These are phyloP conservation scores for Selaginella moellendorffii DNA, from an alignment of 75 land plant genomes.

Conservation along the genomic window DNA sequence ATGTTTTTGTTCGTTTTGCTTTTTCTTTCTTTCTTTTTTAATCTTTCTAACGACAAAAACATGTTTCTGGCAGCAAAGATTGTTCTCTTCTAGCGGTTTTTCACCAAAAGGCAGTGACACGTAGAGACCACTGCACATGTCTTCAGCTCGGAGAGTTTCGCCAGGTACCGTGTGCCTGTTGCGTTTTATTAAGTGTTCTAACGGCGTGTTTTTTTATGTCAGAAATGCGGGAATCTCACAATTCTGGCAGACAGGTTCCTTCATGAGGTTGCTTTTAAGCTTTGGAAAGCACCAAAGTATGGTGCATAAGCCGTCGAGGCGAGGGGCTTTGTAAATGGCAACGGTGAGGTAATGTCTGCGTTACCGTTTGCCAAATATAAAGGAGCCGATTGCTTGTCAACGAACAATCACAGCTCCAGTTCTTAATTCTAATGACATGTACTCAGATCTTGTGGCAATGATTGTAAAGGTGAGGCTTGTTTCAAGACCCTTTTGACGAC, in stretches of 20 bases:
- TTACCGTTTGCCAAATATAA: too few species aligned
- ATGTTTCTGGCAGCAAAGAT: slow-evolving; percentile 40
- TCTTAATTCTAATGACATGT: too few species aligned
- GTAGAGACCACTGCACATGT: slow-evolving; percentile 38
- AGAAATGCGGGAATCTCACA: slow-evolving; percentile 51
- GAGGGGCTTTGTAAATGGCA: too few species aligned
- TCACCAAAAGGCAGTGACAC: slow-evolving; percentile 78
- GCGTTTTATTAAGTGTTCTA: neutral
- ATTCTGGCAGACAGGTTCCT: slow-evolving; percentile 80
- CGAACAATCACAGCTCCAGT: too few species aligned
- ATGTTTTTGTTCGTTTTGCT: neutral
- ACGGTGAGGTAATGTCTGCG: too few species aligned
- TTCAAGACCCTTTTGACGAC: too few species aligned
- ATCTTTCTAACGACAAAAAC: neutral
- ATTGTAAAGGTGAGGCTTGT: too few species aligned
- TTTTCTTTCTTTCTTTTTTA: neutral
- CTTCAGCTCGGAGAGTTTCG: slow-evolving; percentile 58
- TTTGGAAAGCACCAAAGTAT: slow-evolving; percentile 99
- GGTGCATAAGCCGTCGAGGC: slow-evolving; percentile 56
- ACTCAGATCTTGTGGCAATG: too few species aligned
- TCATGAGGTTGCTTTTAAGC: slow-evolving; percentile 88
- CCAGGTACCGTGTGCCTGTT: slow-evolving; percentile 30
- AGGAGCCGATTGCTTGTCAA: too few species aligned
- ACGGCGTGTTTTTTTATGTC: slow-evolving; percentile 12
- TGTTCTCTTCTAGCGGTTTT: slow-evolving; percentile 70